phyloP scores from a whole-genome alignment of 345 rosid genomes.

The Lepidium didymum region DNA sequence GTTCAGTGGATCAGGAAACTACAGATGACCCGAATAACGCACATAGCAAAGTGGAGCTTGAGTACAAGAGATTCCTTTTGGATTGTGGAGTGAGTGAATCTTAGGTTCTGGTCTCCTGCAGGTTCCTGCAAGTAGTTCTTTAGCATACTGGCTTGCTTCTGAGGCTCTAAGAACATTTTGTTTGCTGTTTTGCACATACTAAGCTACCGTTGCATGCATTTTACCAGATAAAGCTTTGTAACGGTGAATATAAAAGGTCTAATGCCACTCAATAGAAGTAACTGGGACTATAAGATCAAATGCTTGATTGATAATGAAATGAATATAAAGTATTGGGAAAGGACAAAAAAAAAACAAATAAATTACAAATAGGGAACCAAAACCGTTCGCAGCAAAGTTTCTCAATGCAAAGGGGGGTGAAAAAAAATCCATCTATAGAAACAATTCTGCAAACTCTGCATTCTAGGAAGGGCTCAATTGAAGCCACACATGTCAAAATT shows the following conservation, averaged over 20 bases:
- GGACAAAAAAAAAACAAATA: not conserved
- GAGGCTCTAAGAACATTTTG: not conserved
- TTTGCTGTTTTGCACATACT: not conserved
- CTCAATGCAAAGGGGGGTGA: not conserved
- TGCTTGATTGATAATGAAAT: conserved; percentile 16
- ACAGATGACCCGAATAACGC: not conserved
- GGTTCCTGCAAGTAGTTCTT: not conserved
- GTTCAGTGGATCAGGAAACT: not conserved
- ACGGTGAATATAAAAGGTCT: not conserved
- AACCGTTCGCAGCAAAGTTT: conserved; percentile 1
- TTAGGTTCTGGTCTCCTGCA: not conserved
- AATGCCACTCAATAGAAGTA: not conserved
- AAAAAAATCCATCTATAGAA: conserved; percentile 1
- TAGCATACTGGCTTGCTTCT: not conserved
- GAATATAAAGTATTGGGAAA: conserved; percentile 7
- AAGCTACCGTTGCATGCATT: not conserved
- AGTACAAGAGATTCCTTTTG: conserved; percentile 25
- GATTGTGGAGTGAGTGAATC: conserved; percentile 26
- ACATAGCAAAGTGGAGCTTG: conserved; percentile 15
- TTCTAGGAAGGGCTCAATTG: not conserved
- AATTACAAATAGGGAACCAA: conserved; percentile 22
- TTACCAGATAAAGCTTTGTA: not conserved
- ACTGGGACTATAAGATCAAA: not conserved
- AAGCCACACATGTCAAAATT: conserved; percentile 24
- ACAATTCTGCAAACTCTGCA: conserved; percentile 7